Conservation (phyloP, 371 early-diverging fungal genomes). For the Rhizopus delemar region DNA sequence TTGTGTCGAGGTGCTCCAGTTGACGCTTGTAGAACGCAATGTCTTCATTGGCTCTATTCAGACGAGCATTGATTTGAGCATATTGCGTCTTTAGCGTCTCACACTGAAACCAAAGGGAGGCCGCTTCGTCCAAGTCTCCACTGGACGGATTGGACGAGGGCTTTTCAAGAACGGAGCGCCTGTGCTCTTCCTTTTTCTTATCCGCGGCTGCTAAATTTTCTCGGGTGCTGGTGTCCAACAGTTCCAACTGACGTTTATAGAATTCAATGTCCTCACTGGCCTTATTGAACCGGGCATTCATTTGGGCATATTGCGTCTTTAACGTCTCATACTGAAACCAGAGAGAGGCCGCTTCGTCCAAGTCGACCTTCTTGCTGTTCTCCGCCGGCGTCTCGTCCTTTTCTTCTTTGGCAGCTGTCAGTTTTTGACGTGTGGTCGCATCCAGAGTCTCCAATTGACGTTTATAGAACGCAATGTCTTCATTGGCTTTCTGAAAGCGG, state of each 20-base stretch:
- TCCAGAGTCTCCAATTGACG: too few relatives aligned
- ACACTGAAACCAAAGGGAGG: conserved; percentile 29
- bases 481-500: too few relatives aligned
- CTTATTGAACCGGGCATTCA: conserved; percentile 12
- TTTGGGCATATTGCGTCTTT: conserved; percentile 12
- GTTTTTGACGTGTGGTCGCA: too few relatives aligned
- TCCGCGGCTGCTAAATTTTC: conserved; percentile 1
- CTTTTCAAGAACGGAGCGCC: not conserved
- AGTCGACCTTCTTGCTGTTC: not conserved
- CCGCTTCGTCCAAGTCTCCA: conserved; percentile 10
- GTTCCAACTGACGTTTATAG: conserved; percentile 10
- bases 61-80: conserved; percentile 23
- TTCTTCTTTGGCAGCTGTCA: too few relatives aligned
- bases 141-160: not conserved
- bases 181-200: not conserved
- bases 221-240: not conserved
- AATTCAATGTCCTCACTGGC: conserved; percentile 10
- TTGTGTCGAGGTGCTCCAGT: conserved; percentile 12
- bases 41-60: conserved; percentile 23
- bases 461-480: too few relatives aligned
- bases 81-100: conserved; percentile 28
- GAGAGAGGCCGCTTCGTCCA: conserved; percentile 10
- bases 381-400: not conserved
- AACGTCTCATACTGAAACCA: conserved; percentile 18
- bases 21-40: conserved; percentile 25